Conservation (phyloP, 2,329 filamentous ascomycete species). For the Aspergillus intermedius region DNA sequence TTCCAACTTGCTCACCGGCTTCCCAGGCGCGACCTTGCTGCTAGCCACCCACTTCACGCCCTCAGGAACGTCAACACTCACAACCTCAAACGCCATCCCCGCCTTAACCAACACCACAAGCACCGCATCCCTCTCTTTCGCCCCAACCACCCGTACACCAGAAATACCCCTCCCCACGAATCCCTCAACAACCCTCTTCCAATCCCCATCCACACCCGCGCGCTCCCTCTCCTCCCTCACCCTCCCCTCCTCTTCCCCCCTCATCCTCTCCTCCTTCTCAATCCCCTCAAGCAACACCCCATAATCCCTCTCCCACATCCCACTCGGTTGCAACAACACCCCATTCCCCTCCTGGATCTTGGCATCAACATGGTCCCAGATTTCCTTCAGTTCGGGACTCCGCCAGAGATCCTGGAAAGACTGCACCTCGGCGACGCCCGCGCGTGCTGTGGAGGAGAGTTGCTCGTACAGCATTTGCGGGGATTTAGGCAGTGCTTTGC, state of each 20-base stretch:
- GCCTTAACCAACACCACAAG: conserved; percentile 25
- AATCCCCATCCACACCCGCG: conserved; percentile 22
- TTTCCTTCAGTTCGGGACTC: conserved; percentile 31
- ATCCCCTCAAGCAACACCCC: conserved; percentile 27
- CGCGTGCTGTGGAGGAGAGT: conserved; percentile 29
- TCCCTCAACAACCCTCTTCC: conserved; percentile 27
- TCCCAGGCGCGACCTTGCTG: conserved; percentile 17
- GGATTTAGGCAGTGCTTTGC: conserved; percentile 19
- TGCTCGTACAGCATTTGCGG: conserved; percentile 30
- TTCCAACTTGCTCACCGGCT: conserved; percentile 28
- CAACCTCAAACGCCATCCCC: conserved; percentile 30
- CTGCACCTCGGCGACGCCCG: conserved; percentile 31
- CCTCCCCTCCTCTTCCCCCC: conserved; percentile 18
- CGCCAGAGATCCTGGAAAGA: conserved; percentile 37
- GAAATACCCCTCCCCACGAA: conserved; percentile 23
- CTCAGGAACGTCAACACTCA: conserved; percentile 11
- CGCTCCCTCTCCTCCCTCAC: conserved; percentile 26
- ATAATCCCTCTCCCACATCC: conserved; percentile 39
- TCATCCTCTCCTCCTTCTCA: conserved; percentile 20
- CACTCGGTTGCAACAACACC: conserved; percentile 28
- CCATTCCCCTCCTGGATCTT: conserved; percentile 33
- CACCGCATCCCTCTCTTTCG: conserved; percentile 19
- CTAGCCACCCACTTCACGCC: conserved; percentile 30
- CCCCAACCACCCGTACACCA: conserved; percentile 23
- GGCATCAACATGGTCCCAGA: conserved; percentile 33